These are phyloP conservation scores for Didymella arachidicola DNA, from an alignment of 2,329 filamentous ascomycete species.

Conservation along the genomic window DNA sequence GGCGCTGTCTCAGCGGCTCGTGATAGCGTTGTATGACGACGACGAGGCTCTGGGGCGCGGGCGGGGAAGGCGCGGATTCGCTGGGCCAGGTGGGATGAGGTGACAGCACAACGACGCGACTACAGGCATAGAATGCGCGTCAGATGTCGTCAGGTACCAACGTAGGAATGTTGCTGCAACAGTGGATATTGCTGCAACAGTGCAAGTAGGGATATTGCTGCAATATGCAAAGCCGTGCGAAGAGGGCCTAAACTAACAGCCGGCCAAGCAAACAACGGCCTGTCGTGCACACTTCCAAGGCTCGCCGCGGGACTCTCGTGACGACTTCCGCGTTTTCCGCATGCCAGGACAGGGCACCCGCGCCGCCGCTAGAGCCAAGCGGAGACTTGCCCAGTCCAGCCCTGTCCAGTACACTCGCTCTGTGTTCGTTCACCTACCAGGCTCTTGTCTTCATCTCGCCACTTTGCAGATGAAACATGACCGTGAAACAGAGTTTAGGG, in stretches of 20 bases:
- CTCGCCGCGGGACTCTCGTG: conserved; percentile 3
- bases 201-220: not conserved
- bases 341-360: not conserved
- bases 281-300: conserved; percentile 10
- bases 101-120: conserved; percentile 16
- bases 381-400: not conserved
- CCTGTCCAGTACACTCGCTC: not conserved
- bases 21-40: conserved; percentile 20
- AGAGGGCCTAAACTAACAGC: conserved; percentile 13
- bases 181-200: not conserved
- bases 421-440: not conserved
- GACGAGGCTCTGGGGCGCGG: conserved; percentile 16
- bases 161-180: conserved; percentile 1
- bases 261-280: conserved; percentile 19
- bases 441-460: conserved; percentile 4
- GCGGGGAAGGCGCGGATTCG: conserved; percentile 15
- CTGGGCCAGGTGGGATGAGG: conserved; percentile 3
- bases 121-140: conserved; percentile 2
- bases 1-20: conserved; percentile 18
- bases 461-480: not conserved
- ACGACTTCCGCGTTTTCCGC: conserved; percentile 8
- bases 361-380: conserved; percentile 2
- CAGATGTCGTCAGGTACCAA: not conserved
- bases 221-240: conserved; percentile 22
- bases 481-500: not conserved